Base-by-base conservation (phyloP, 345 rosid species). In the Corchorus capsularis region DNA sequence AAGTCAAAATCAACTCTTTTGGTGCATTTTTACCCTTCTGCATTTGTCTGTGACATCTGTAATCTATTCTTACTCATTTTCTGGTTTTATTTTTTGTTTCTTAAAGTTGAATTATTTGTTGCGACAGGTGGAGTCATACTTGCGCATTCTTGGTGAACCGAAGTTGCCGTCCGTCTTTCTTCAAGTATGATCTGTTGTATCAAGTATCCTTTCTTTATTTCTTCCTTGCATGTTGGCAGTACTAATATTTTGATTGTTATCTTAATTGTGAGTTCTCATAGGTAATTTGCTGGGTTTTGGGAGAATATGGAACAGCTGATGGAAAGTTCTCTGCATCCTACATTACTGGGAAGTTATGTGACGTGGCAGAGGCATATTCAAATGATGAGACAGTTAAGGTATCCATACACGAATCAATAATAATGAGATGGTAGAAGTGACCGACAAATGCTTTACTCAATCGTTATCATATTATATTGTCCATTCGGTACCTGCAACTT, bases 281-380 rank as follows among this genome's bases (percentile, higher is more conserved):
- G 99, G 94, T 96, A 73, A 92, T 93, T 76, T 96, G 98, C 79
- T 96, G 99, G 98, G 98, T 93, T 60, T 75, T 91, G 85, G 99
- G 99, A 79, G 98, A 96, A 76, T 96, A 92, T 69, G 98, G 98
- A 75, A 90, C 94, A 54, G 91, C 94, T 71, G 93, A 91, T 79
- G 94, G 93, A 72, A 91, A 90, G 79, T 91, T 87, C 79, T 89
- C 99, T 74, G 89, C 94, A 56, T 91, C 94, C 49, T 91, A 93
- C 69, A 85, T 93, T 55, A 87, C 92, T 43, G 97, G 99, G 83
- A 96, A 93, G 82, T 81, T 96, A 35, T 93, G 99, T 46, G 99
- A 96, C 82, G 94, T 91, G 82, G 94, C 97, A 19, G 98, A 96
- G 67, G 93, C 98, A 61, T 96, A 96, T 84, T 93, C 97, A 72